Evolutionary conservation across 2,329 filamentous ascomycete genomes (phyloP).

Genomic region (Dactylellina sp.): DNA sequence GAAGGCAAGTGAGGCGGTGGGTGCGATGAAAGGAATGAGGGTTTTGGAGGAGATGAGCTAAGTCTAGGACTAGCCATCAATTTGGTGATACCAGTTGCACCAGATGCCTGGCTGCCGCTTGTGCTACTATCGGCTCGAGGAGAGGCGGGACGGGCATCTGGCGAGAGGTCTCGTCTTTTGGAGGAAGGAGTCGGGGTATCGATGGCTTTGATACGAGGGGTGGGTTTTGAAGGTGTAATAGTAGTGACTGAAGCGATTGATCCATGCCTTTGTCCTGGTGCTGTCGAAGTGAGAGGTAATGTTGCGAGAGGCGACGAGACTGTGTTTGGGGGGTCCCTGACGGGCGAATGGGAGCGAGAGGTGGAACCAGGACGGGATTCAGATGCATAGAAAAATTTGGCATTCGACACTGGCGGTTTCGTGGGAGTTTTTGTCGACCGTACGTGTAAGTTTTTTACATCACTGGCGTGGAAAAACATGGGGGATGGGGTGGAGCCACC

Average conservation of each 20-base stretch:
- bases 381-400: slow-evolving; percentile 82
- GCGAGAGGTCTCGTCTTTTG: slow-evolving; percentile 47
- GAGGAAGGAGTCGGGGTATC: slow-evolving; percentile 22
- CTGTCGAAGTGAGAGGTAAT: slow-evolving; percentile 12
- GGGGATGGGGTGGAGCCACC: slow-evolving; percentile 65
- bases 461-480: slow-evolving; percentile 94
- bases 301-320: slow-evolving; percentile 29
- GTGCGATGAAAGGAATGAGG: slow-evolving; percentile 27
- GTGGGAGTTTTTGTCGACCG: slow-evolving; percentile 63
- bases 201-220: slow-evolving; percentile 37
- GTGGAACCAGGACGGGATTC: slow-evolving; percentile 64
- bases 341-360: slow-evolving; percentile 47
- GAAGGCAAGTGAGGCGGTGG: slow-evolving; percentile 31
- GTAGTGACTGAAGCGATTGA: slow-evolving; percentile 36
- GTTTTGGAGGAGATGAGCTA: slow-evolving; percentile 35
- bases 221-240: slow-evolving; percentile 40
- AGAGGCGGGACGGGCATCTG: slow-evolving; percentile 40
- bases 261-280: slow-evolving; percentile 26
- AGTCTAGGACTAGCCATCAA: slow-evolving; percentile 42
- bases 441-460: slow-evolving; percentile 68
- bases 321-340: slow-evolving; percentile 27
- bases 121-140: slow-evolving; percentile 49
- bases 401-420: slow-evolving; percentile 64
- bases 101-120: slow-evolving; percentile 46
- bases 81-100: slow-evolving; percentile 13